Base-by-base conservation (phyloP, 1,284 basidiomycete species). In the Irpex lacteus region DNA sequence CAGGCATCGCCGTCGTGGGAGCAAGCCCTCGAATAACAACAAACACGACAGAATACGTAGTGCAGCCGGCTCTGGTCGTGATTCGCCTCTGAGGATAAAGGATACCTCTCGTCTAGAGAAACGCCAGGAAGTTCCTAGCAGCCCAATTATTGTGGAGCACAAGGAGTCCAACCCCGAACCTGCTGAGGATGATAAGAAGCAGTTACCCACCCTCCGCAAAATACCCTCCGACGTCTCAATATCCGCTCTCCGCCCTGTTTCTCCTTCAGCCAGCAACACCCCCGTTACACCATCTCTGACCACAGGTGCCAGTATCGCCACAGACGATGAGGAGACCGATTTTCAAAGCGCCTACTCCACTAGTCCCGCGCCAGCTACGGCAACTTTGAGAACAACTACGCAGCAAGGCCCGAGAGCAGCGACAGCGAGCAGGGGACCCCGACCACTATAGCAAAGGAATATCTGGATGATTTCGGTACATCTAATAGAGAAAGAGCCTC, bases 301-400 rank as follows among this genome's bases (percentile, higher is more conserved):
- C 1, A 76, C 80, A 2, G 74, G 75, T 1, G 69, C 79, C 19
- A 77, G 80, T 44, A 76, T 70, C 11, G 78, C 81, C 26, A 89
- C 91, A 8, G 91, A 93, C 67, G 91, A 92, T 68, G 92, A 91
- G 37, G 91, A 93, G 70, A 89, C 89, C 15, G 91, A 93, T 70
- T 93, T 93, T 74, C 90, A 92, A 75, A 93, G 91, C 68, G 91
- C 91, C 47, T 92, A 91, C 74, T 92, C 90, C 4, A 77, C 82
- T 1, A 91, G 89, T 70, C 90, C 9, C 82, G 89, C 2, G 90
- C 87, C 59, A 90, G 87, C 70, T 87, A 85, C 62, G 72, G 72
- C 65, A 72, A 71, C 67, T 68, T 75, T 62, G 73, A 75, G 4
- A 26, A 26, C 60, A 67, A 70, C 47, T 65, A 61, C 60, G 60